Evolutionary conservation across 768 basidiomycete species (phyloP).

Genomic region (Mycena olivaceomarginata): DNA sequence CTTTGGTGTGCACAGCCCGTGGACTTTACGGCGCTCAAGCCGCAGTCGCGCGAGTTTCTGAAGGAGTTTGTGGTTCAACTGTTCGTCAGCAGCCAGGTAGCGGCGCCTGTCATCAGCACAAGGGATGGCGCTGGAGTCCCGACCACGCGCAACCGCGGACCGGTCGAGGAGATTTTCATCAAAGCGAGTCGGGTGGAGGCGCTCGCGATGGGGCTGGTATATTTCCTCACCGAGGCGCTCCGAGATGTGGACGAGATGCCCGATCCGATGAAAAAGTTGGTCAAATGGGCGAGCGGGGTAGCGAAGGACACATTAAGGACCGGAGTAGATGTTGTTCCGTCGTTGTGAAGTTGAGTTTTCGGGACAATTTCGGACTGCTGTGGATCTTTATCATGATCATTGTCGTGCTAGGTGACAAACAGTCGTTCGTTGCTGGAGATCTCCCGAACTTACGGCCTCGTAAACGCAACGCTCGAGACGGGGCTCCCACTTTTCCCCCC

Average conservation of each 20-base stretch:
- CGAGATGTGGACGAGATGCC: constrained; percentile 56
- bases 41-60: constrained; percentile 80
- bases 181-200: constrained; percentile 80
- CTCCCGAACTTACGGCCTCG: constrained; percentile 49
- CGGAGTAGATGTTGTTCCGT: constrained; percentile 73
- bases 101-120: constrained; percentile 75
- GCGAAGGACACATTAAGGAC: constrained; percentile 83
- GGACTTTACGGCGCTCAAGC: constrained; percentile 87
- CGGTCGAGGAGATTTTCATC: constrained; percentile 87
- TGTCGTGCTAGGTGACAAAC: too few species aligned
- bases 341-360: neutral
- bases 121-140: constrained; percentile 57
- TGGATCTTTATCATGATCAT: neutral
- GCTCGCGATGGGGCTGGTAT: constrained; percentile 85
- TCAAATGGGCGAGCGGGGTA: constrained; percentile 81
- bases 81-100: constrained; percentile 84
- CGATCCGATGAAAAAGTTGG: constrained; percentile 61
- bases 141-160: constrained; percentile 70
- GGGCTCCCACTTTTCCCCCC: constrained; percentile 86
- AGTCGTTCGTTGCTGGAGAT: too few species aligned
- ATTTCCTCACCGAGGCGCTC: constrained; percentile 75
- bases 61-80: constrained; percentile 80
- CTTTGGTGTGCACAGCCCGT: constrained; percentile 76
- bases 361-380: neutral
- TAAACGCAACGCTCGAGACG: constrained; percentile 84